phyloP scores from a whole-genome alignment of 768 basidiomycete species.

The Cubamyces lactineus region DNA sequence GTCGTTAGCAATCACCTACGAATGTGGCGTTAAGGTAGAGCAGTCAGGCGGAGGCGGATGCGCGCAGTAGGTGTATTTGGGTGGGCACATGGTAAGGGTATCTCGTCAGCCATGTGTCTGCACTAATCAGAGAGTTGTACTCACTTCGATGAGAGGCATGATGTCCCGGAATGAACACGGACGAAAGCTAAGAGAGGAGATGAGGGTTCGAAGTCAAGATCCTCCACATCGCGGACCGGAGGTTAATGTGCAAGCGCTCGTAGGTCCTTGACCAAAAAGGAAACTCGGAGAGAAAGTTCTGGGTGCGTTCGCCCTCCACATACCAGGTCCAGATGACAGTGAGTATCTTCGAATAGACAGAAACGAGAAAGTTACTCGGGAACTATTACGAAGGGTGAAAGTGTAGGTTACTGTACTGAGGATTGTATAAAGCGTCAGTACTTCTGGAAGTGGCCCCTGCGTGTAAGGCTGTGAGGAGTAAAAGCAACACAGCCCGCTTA shows the following conservation, averaged over 20 bases:
- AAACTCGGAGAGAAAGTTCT: neutral
- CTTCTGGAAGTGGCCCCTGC: too few species aligned
- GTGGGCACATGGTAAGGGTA: neutral
- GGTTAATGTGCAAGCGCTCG: neutral
- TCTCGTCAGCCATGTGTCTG: neutral
- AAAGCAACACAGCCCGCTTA: constrained; percentile 34
- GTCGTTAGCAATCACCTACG: constrained; percentile 92
- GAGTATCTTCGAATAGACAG: too few species aligned
- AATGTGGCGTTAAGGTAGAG: neutral
- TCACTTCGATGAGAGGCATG: constrained; percentile 41
- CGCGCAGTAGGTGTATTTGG: too few species aligned
- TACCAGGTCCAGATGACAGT: neutral
- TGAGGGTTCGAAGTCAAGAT: constrained; percentile 1
- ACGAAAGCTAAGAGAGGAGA: neutral
- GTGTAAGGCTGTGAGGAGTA: too few species aligned
- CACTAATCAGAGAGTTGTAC: neutral
- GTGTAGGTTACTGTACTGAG: too few species aligned
- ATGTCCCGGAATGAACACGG: neutral
- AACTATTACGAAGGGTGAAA: too few species aligned
- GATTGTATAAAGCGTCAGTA: too few species aligned
- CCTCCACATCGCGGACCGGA: neutral
- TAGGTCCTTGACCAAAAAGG: neutral
- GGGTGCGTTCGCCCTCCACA: neutral
- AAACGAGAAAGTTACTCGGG: too few species aligned
- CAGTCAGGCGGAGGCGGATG: neutral